Conservation (phyloP, 768 basidiomycete species). For the Leccinum imitatum region DNA sequence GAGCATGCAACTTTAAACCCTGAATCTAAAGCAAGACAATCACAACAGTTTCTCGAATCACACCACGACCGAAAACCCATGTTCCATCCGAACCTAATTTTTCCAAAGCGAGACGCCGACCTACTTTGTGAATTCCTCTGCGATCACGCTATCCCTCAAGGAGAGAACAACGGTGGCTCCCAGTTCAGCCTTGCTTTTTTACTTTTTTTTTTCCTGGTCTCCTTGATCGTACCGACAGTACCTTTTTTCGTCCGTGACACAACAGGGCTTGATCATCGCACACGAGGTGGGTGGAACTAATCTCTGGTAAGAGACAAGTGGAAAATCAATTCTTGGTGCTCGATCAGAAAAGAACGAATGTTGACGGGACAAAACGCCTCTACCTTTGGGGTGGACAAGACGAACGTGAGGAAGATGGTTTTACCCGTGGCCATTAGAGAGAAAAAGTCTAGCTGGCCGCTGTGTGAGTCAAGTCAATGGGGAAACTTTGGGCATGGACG, state of each 20-base stretch:
- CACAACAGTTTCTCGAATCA: neutral
- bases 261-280: too few relatives aligned
- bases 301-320: neutral
- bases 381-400: too few relatives aligned
- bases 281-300: too few relatives aligned
- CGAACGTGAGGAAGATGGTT: neutral
- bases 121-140: neutral
- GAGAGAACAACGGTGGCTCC: too few relatives aligned
- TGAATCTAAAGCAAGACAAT: neutral
- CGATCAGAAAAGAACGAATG: neutral
- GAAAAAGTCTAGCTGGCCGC: neutral
- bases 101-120: neutral
- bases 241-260: too few relatives aligned
- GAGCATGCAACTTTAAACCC: neutral
- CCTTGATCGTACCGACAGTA: neutral
- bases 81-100: neutral
- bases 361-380: too few relatives aligned
- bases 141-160: neutral
- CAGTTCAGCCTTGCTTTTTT: neutral
- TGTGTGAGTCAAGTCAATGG: too few relatives aligned
- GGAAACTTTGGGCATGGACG: too few relatives aligned
- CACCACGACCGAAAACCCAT: too few relatives aligned
- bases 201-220: neutral
- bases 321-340: neutral
- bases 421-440: neutral